Evolutionary conservation across 2,329 filamentous ascomycete species (phyloP).

Genomic region (Cryphonectria carpinicola): DNA sequence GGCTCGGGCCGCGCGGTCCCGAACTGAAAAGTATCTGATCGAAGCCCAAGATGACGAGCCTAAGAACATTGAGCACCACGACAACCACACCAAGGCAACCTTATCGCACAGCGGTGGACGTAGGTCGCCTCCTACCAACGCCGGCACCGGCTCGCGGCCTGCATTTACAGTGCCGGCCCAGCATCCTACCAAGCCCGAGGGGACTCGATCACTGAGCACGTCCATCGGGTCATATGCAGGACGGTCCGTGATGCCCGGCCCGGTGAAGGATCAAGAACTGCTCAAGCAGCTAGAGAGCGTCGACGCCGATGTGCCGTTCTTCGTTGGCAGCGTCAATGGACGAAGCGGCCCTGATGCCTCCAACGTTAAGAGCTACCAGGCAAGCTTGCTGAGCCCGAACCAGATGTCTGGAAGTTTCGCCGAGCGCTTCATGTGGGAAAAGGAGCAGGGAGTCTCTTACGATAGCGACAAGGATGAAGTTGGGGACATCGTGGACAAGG

Average conservation of each 20-base stretch:
- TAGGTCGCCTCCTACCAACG: slow-evolving; percentile 17
- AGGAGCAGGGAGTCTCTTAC: slow-evolving; percentile 20
- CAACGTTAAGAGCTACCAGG: slow-evolving; percentile 37
- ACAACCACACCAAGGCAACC: background rate
- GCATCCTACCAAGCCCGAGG: slow-evolving; percentile 20
- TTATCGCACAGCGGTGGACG: background rate
- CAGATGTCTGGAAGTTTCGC: slow-evolving; percentile 36
- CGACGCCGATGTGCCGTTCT: slow-evolving; percentile 41
- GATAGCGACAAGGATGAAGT: slow-evolving; percentile 24
- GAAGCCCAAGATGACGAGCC: slow-evolving; percentile 8
- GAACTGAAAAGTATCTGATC: slow-evolving; percentile 20
- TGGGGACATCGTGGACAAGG: background rate
- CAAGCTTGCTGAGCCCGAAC: slow-evolving; percentile 31
- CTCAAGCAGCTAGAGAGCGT: slow-evolving; percentile 41
- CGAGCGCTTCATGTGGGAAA: slow-evolving; percentile 33
- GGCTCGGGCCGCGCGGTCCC: slow-evolving; percentile 11
- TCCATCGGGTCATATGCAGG: slow-evolving; percentile 47
- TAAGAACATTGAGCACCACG: background rate
- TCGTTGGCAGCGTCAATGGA: slow-evolving; percentile 47
- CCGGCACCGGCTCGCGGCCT: slow-evolving; percentile 8
- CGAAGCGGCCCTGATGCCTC: slow-evolving; percentile 35
- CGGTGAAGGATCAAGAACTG: slow-evolving; percentile 24
- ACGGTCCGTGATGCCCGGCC: slow-evolving; percentile 37
- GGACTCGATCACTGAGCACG: slow-evolving; percentile 27
- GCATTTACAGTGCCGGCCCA: slow-evolving; percentile 19